Evolutionary conservation across 305 asterid species (phyloP).

Genomic region (Ilex paraguariensis): DNA sequence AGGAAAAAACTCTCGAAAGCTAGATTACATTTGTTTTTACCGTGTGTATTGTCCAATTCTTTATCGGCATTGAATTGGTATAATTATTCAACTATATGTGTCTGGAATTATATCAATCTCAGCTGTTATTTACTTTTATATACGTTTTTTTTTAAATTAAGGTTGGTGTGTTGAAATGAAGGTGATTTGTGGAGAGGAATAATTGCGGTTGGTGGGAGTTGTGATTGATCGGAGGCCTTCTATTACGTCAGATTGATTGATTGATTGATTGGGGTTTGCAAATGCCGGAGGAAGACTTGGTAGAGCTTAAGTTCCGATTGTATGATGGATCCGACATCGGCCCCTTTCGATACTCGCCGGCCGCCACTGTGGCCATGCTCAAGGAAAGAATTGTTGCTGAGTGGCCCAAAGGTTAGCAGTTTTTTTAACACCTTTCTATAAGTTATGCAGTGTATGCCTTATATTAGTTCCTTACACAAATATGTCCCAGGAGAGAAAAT

Average conservation of each 20-base stretch:
- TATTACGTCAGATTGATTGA: not conserved
- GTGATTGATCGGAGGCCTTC: slow-evolving; percentile 2
- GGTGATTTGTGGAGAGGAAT: slow-evolving; percentile 6
- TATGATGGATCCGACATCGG: slow-evolving; percentile 98
- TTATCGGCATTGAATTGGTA: no score
- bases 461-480: not conserved
- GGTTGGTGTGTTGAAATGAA: no score
- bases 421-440: not conserved
- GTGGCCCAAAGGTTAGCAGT: slow-evolving; percentile 83
- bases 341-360: slow-evolving; percentile 80
- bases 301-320: slow-evolving; percentile 90
- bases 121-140: no score
- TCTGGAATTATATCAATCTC: no score
- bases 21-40: no score
- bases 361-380: slow-evolving; percentile 77
- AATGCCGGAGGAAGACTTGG: slow-evolving; percentile 92
- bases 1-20: no score
- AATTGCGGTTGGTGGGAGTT: slow-evolving; percentile 10
- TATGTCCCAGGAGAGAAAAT: no score
- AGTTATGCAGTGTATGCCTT: not conserved
- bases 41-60: no score
- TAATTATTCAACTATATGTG: no score
- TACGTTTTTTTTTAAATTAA: no score
- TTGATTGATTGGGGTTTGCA: slow-evolving; percentile 13
- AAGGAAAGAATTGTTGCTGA: slow-evolving; percentile 85